Base-by-base conservation (phyloP, 2,329 filamentous ascomycete genomes). In the Cladophialophora exuberans region DNA sequence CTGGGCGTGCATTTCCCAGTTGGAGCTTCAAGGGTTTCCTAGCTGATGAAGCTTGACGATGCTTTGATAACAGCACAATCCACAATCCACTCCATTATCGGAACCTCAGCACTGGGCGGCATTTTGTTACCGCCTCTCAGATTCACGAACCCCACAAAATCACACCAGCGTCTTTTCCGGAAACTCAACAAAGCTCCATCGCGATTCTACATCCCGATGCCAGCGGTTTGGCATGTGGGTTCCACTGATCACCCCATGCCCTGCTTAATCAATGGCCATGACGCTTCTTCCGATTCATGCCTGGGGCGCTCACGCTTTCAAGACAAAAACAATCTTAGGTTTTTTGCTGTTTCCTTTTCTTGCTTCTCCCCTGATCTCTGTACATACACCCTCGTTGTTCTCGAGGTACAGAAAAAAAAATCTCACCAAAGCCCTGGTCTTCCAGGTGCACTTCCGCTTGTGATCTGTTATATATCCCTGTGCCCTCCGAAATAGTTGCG, bases 231-330 rank as follows among this genome's bases (percentile, higher is more conserved):
- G 56, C 52, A 56, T 53, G 31, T 55, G 35, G n/a, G 49, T 38
- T 52, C 58, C 58, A 61, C 58, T 56, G 55, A 58, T 61, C 47
- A 52, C 54, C 58, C 52, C 52, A 52, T 58, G 47, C 46, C 43
- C 41, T 57, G 39, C 45, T 50, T 17, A 17, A 52, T 33, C 43
- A 35, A 53, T 51, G 54, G 45, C 30, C 41, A 49, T 57, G 52
- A 57, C 47, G 54, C 57, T n/a, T n/a, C 31, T 31, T 47, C 52
- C 56, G 56, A 49, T 20, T 25, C 30, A 38, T 33, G 35, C 46
- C 46, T 35, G 56, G 26, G 30, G 45, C 43, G 33, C 48, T 44
- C 48, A 59, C 15, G 30, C 36, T 44, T 6, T 42, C 44, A 26
- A 44, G 39, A 18, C 33, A n/a, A 9, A 15, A 22, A 13, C 38